Percentiles rank a stretch among this genome's conserved stretches.
Evolutionary conservation across 1,139 yeast species (phyloP).

Genomic region (Pichia sp.): DNA sequence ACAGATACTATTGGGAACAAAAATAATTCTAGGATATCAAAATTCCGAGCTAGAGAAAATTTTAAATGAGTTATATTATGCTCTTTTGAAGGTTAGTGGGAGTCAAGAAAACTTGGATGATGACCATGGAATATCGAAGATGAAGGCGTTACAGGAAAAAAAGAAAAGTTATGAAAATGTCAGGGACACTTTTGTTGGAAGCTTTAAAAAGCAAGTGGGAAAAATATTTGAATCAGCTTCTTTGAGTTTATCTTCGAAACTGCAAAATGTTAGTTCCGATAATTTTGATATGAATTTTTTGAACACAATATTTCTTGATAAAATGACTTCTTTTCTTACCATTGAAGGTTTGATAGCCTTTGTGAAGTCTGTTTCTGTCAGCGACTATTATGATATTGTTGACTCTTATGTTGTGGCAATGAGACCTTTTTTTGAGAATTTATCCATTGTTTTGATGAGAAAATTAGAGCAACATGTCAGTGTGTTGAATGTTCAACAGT

Average conservation of each 20-base stretch:
- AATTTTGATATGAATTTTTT: slow-evolving; percentile 17
- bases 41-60: slow-evolving; percentile 51
- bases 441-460: slow-evolving; percentile 33
- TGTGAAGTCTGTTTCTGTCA: slow-evolving; percentile 52
- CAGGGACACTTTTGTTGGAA: slow-evolving; percentile 47
- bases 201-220: slow-evolving; percentile 44
- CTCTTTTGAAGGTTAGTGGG: slow-evolving; percentile 57
- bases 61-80: slow-evolving; percentile 57
- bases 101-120: slow-evolving; percentile 32
- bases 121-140: slow-evolving; percentile 52
- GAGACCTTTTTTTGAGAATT: slow-evolving; percentile 29
- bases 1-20: slow-evolving; percentile 42
- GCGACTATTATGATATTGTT: slow-evolving; percentile 40
- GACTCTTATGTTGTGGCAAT: slow-evolving; percentile 27
- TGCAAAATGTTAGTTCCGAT: slow-evolving; percentile 15
- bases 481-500: slow-evolving; percentile 14
- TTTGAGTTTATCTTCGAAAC: slow-evolving; percentile 35
- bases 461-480: slow-evolving; percentile 29
- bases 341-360: slow-evolving; percentile 64
- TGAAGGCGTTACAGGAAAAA: slow-evolving; percentile 73
- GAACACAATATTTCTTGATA: slow-evolving; percentile 18
- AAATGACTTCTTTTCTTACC: slow-evolving; percentile 30
- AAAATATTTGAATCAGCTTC: slow-evolving; percentile 39
- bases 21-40: slow-evolving; percentile 45
- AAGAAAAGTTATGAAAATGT: slow-evolving; percentile 57